Conservation (phyloP, 169 alveolate genomes). For the Eimeria tenella region DNA sequence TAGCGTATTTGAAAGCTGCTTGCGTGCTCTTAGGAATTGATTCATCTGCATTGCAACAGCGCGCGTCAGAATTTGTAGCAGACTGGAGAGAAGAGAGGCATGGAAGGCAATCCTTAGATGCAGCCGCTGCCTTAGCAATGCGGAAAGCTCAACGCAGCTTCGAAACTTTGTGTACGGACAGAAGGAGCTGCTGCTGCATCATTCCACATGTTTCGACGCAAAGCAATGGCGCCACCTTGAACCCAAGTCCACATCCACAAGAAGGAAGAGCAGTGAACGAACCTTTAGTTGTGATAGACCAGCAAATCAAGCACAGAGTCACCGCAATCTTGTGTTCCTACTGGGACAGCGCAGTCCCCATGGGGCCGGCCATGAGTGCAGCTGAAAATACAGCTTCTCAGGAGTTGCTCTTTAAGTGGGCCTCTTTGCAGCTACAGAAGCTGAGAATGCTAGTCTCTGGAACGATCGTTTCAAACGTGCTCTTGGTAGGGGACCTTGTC, state of each 20-base stretch:
- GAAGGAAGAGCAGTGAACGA: neutral
- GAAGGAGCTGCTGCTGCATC: slow-evolving; percentile 56
- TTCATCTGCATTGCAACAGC: neutral
- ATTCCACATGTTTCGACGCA: neutral
- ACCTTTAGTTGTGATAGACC: neutral
- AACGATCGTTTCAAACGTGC: slow-evolving; percentile 49
- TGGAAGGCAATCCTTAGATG: slow-evolving; percentile 34
- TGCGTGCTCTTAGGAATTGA: slow-evolving; percentile 54
- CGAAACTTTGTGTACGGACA: slow-evolving; percentile 5
- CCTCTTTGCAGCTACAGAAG: slow-evolving; percentile 70
- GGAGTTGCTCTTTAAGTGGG: slow-evolving; percentile 43
- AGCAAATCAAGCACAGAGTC: slow-evolving; percentile 16
- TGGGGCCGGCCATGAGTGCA: slow-evolving; percentile 1
- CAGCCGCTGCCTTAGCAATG: slow-evolving; percentile 52
- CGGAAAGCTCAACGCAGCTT: slow-evolving; percentile 34
- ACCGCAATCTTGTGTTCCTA: slow-evolving; percentile 46
- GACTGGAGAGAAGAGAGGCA: slow-evolving; percentile 58
- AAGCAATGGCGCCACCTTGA: neutral
- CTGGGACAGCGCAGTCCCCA: slow-evolving; percentile 38
- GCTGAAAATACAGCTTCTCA: slow-evolving; percentile 3
- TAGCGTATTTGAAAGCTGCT: slow-evolving; percentile 47
- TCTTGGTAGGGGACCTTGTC: slow-evolving; percentile 53
- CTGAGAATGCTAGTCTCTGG: slow-evolving; percentile 64
- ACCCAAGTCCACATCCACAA: neutral
- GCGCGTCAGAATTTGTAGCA: slow-evolving; percentile 39